Evolutionary conservation across 2,329 filamentous ascomycete genomes (phyloP), one percentile per base, ranked within the genome.

Genomic region (Aspergillus phoenicis): DNA sequence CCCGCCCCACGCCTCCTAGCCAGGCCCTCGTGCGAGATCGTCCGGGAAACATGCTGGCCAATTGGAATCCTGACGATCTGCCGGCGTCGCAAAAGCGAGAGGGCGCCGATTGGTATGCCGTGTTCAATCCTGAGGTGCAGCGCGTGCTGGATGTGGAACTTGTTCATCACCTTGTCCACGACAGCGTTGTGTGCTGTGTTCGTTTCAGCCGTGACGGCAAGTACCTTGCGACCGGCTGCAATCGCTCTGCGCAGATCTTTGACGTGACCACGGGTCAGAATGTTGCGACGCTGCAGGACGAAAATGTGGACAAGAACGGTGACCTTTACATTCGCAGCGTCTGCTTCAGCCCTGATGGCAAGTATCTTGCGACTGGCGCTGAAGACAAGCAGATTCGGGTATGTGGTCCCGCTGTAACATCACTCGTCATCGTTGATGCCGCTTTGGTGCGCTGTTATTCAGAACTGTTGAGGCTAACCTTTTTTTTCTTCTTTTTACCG

Each of bases 231-330:
- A 99, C 95, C 5, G 95, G 95, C 47, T 98, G 95, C 83, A 99
- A 99, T 78, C 85, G 93, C 65, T 97, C 93, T n/a, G 95, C 95
- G n/a, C 94, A 98, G 78, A 99, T 99, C 70, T 99, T 95, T 77
- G 95, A 99, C 67, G 94, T 98, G 45, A 84, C 87, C 70, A 90
- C 87, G 15, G 95, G 95, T 59, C 87, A 91, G 68, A 95, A 94
- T 76, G 88, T 98, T 57, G 95, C 91, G 67, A 89, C 95, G 61
- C 83, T 98, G 36, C 92, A 97, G 76, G 95, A 99, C 70, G 90
- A 94, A 69, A 89, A 85, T 49, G 91, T 93, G 49, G 92, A 96
- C 67, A 88, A 93, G 69, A 89, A 91, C 58, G 93, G 94, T 28
- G 95, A 99, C 78, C 83, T 99, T 33, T 99, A 98, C 78, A 99